Evolutionary conservation across 208 protist genomes (phyloP).

Genomic region (Trypanosoma boissoni): DNA sequence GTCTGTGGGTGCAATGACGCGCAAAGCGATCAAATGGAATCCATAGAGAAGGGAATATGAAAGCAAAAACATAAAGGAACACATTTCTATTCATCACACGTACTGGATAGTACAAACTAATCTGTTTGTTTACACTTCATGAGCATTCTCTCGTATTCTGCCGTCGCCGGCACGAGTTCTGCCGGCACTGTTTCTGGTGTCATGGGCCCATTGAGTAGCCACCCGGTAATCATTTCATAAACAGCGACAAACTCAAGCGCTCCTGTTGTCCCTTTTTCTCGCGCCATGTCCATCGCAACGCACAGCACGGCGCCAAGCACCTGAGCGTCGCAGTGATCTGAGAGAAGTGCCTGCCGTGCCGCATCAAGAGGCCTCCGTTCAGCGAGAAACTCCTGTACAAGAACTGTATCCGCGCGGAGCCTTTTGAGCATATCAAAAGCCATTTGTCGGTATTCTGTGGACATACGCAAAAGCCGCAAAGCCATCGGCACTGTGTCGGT

Average conservation of each 20-base stretch:
- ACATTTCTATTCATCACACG: too few species aligned
- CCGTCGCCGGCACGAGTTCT: slow-evolving; percentile 2
- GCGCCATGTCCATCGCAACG: slow-evolving; percentile 19
- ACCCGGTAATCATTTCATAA: slow-evolving; percentile 13
- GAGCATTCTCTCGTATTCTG: slow-evolving; percentile 16
- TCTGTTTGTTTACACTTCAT: background rate
- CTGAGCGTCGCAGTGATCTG: background rate
- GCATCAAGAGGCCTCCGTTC: slow-evolving; percentile 9
- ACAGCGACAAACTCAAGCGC: slow-evolving; percentile 22
- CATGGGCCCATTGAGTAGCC: slow-evolving; percentile 2
- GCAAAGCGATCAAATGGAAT: too few species aligned
- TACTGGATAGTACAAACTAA: too few species aligned
- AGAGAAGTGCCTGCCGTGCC: background rate
- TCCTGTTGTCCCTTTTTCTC: slow-evolving; percentile 20
- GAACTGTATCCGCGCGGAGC: background rate
- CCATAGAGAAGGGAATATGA: too few species aligned
- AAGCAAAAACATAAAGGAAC: too few species aligned
- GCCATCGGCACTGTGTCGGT: slow-evolving; percentile 21
- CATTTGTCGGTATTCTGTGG: slow-evolving; percentile 8
- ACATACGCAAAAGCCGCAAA: slow-evolving; percentile 17
- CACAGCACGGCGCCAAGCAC: slow-evolving; percentile 25
- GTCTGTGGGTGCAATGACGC: too few species aligned
- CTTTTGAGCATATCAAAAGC: slow-evolving; percentile 27
- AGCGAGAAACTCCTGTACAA: slow-evolving; percentile 18
- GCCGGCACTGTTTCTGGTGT: slow-evolving; percentile 2